Evolutionary conservation across 1,284 basidiomycete genomes (phyloP), one percentile per base, ranked within the genome.

Genomic region (Ceraceosorus bombacis): DNA sequence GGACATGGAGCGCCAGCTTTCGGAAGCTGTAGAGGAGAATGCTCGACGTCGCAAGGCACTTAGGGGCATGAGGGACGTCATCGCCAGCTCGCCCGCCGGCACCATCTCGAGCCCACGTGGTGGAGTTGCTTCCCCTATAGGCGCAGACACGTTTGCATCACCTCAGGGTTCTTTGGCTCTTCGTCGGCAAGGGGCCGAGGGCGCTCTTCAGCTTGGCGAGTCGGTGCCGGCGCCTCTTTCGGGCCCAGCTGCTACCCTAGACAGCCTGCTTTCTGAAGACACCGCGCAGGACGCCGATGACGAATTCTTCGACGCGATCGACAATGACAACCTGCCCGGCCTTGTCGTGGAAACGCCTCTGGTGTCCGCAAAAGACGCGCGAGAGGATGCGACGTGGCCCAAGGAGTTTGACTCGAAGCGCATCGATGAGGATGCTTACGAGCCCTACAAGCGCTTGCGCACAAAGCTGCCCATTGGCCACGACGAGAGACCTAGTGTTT

Each of bases 221-320:
- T 12, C 53, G 15, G 15, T 50, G 15, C 49, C 49, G 17, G n/a
- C n/a, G 6, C 27, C 54, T 17, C 36, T 62, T 55, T 27, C 12
- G 52, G 41, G 54, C 56, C 12, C 43, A 37, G 10, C 27, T 36
- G 27, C 38, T 13, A 12, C 52, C 56, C 27, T 41, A 41, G 58
- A 63, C 6, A 70, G 73, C 17, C 69, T 70, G 5, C 51, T 62
- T 46, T 68, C 15, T 51, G 59, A 13, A 81, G 80, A 0, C 81
- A 82, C 1, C 41, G 86, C 87, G 51, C 88, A 87, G 1, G 90
- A 93, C 66, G 89, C 90, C 55, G 90, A 93, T 72, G 92, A 97
- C 79, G 92, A 97, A 79, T 97, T 97, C 80, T 97, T 95, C 73
- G 94, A 97, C 76, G 92, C 93, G 15, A 92, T 96, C 72, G 94